A percentile compares a stretch with the other conserved stretches of the same genome.
These are phyloP conservation scores for Rosa persica DNA, from an alignment of 306 rosid species.

Conservation along the genomic window DNA sequence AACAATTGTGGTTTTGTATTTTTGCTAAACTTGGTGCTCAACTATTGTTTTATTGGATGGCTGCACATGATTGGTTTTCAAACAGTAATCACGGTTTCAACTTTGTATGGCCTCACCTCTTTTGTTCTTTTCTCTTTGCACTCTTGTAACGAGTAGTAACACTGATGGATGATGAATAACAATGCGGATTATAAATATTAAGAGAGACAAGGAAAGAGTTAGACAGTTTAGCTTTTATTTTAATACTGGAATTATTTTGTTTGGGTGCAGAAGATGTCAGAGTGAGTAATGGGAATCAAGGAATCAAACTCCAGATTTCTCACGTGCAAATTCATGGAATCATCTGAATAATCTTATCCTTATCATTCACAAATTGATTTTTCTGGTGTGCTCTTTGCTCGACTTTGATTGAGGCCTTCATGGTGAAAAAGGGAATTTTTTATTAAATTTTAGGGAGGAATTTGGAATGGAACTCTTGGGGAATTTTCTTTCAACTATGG, in stretches of 20 bases:
- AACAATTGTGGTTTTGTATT: background rate
- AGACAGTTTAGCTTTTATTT: slow-evolving; percentile 13
- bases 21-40: background rate
- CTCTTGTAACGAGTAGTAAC: background rate
- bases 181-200: background rate
- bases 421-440: slow-evolving; percentile 18
- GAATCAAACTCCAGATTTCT: slow-evolving; percentile 21
- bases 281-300: slow-evolving; percentile 10
- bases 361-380: slow-evolving; percentile 22
- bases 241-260: slow-evolving; percentile 28
- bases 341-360: slow-evolving; percentile 30
- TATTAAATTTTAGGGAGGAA: background rate
- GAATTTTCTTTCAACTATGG: background rate
- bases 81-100: slow-evolving; percentile 13
- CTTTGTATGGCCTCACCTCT: background rate
- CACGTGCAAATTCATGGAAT: slow-evolving; percentile 17
- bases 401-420: slow-evolving; percentile 24
- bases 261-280: slow-evolving; percentile 27
- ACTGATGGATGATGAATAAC: background rate
- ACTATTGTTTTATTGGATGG: slow-evolving; percentile 9
- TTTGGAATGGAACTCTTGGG: background rate
- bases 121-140: slow-evolving; percentile 8
- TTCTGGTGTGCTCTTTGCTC: slow-evolving; percentile 13
- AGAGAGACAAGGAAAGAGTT: background rate
- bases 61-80: slow-evolving; percentile 7